Evolutionary conservation across 1,284 basidiomycete species (phyloP).

Genomic region (Sporisorium iseilematis-ciliati): DNA sequence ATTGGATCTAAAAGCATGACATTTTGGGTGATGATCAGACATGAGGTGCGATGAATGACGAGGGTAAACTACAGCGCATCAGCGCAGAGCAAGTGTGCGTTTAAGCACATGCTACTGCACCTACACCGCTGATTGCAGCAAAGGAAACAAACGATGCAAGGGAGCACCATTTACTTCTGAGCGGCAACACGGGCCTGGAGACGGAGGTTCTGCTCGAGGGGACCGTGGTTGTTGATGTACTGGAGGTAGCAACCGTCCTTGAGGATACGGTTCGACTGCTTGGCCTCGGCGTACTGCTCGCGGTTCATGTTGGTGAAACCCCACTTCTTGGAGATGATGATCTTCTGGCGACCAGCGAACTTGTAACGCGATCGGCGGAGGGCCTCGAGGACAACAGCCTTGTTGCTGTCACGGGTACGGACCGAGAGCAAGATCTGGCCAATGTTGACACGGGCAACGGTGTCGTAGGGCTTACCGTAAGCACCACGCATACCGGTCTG

Average conservation of each 20-base stretch:
- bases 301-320: conserved; percentile 96
- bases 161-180: conserved; percentile 60
- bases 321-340: conserved; percentile 79
- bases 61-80: conserved; percentile 34
- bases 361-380: conserved; percentile 90
- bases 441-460: conserved; percentile 93
- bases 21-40: conserved; percentile 20
- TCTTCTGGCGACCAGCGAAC: conserved; percentile 99
- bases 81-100: neutral
- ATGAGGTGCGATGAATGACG: conserved; percentile 18
- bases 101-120: neutral
- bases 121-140: conserved; percentile 29
- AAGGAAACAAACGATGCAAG: neutral
- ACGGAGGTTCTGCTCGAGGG: conserved; percentile 65
- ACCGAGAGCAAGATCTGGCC: conserved; percentile 97
- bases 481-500: conserved; percentile 99
- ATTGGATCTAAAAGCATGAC: conserved; percentile 35
- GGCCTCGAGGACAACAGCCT: conserved; percentile 92
- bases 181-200: conserved; percentile 67
- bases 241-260: conserved; percentile 69
- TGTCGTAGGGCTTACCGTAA: conserved; percentile 99
- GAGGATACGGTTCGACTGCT: conserved; percentile 76
- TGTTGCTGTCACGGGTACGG: conserved; percentile 90
- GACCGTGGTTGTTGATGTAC: conserved; percentile 68
- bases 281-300: conserved; percentile 87